Evolutionary conservation across 352 stramenopile genomes (phyloP).

Genomic region (Phytophthora pinifolia): DNA sequence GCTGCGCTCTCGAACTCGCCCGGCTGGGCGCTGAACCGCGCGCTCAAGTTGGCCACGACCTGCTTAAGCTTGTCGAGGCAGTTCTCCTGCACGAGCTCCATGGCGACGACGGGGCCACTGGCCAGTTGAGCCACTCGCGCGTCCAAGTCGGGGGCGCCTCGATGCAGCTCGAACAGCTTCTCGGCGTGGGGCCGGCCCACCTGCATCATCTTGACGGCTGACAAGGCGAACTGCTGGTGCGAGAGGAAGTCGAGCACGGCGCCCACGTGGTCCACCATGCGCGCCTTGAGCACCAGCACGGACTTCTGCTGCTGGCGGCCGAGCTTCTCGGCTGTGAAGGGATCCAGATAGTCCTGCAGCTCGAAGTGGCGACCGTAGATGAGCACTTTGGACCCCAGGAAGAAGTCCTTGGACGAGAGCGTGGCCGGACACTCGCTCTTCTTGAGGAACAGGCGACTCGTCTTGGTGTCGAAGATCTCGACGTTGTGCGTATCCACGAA

Average conservation of each 20-base stretch:
- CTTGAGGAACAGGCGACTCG: conserved; percentile 90
- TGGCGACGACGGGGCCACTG: conserved; percentile 46
- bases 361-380: conserved; percentile 85
- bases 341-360: conserved; percentile 84
- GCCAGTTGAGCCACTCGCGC: conserved; percentile 41
- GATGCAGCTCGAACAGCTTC: conserved; percentile 54
- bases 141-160: conserved; percentile 33
- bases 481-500: conserved; percentile 78
- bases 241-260: conserved; percentile 57
- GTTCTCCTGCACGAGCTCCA: conserved; percentile 77
- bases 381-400: conserved; percentile 78
- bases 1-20: conserved; percentile 52
- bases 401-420: conserved; percentile 77
- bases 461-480: conserved; percentile 90
- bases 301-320: conserved; percentile 70
- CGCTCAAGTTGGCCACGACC: conserved; percentile 42
- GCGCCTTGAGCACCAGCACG: conserved; percentile 60
- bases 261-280: conserved; percentile 52
- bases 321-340: conserved; percentile 70
- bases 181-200: conserved; percentile 48
- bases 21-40: conserved; percentile 43
- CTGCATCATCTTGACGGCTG: conserved; percentile 79
- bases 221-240: conserved; percentile 69
- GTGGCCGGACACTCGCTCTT: conserved; percentile 81
- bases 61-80: conserved; percentile 69